Evolutionary conservation across 225 moss, liverwort and hornwort genomes (phyloP).

Genomic region (Physcomitrellopsis africana): DNA sequence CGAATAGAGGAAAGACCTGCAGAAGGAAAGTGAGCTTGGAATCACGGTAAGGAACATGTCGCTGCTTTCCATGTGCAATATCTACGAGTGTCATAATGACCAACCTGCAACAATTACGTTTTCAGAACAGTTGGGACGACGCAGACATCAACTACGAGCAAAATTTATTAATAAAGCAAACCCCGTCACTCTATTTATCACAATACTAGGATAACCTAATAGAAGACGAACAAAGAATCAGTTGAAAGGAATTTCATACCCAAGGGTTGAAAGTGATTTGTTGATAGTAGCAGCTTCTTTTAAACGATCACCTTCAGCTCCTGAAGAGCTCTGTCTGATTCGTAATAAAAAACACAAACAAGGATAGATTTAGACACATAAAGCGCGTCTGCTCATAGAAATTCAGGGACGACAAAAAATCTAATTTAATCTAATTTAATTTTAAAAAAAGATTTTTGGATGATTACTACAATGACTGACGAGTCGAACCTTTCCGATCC

Average conservation of each 20-base stretch:
- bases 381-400: not conserved
- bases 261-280: slow-evolving; percentile 83
- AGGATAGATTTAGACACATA: not conserved
- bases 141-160: not conserved
- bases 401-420: not conserved
- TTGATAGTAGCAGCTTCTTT: slow-evolving; percentile 92
- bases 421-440: no score
- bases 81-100: slow-evolving; percentile 87
- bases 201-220: no score
- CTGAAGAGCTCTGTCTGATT: slow-evolving; percentile 72
- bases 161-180: not conserved
- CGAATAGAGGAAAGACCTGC: slow-evolving; percentile 50
- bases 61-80: slow-evolving; percentile 81
- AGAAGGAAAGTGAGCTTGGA: slow-evolving; percentile 86
- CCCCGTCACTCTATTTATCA: no score
- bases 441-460: not conserved
- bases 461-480: not conserved
- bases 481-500: slow-evolving; percentile 75
- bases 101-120: slow-evolving; percentile 46
- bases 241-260: slow-evolving; percentile 38
- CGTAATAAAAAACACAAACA: not conserved
- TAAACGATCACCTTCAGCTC: slow-evolving; percentile 81
- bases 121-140: not conserved
- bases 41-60: slow-evolving; percentile 84
- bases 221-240: no score